Base-by-base conservation (phyloP, 177 flowering plant species). In the Vitis hybrid region DNA sequence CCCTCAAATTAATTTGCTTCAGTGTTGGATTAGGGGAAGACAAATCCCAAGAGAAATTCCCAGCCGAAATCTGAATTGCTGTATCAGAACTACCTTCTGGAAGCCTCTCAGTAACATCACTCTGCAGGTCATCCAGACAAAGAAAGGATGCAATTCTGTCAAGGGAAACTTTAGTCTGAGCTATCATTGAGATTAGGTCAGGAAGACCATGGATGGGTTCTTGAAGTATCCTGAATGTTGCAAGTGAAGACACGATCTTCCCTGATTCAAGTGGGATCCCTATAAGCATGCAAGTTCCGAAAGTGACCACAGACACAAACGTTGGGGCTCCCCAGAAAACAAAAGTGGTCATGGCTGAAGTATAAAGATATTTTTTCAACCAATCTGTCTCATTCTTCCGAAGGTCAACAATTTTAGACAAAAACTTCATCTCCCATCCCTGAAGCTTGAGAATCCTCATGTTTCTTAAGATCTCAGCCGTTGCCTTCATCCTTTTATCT, bases 391-490 rank as follows among this genome's bases (percentile, higher is more conserved):
- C 97, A 9, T 11, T 69, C 12, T 81, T 70, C 74, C 95, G 76
- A 14, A 86, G 82, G 34, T 86, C 88, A 2, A 55, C 12, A 61
- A 92, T 82, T 65, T 81, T 89, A 2, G 92, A 85, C 66, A 90
- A 70, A 74, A 92, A 90, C 77, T 82, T 92, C 92, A 89, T 82
- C 72, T 92, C 95, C 97, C 97, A 92, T 11, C 82, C 95, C 67
- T 92, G 95, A 59, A 92, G 90, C 76, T 92, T 92, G 51, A 92
- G 90, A 68, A 92, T 87, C 71, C 91, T 84, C 97, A 90, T 90
- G 78, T 89, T 89, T 79, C 85, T 83, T 51, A 90, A 76, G 14
- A 88, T 80, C 77, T 91, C 97, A 19, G 92, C 79, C 0, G 90
- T 92, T 26, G 83, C 80, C 76, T 86, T 91, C 97, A 91, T 90